Base-by-base conservation (phyloP, 2,329 filamentous ascomycete species). In the Grosmannia serpens region DNA sequence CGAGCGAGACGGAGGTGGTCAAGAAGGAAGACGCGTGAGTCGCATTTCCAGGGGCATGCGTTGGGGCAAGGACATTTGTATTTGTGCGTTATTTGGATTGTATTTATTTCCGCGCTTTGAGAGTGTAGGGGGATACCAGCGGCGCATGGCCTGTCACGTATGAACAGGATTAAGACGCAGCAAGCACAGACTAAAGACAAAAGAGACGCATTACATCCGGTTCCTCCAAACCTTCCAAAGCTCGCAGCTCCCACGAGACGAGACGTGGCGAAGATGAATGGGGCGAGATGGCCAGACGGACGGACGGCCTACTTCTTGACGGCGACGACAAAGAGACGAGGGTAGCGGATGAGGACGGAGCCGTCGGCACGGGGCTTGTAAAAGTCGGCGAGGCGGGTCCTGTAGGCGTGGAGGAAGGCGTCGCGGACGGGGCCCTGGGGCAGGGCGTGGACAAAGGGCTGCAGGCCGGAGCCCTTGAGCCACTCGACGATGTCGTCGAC, bases 381-480 rank as follows among this genome's bases (percentile, higher is more conserved):
- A 7, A 64, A 67, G 59, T 68, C 63, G 60, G 68, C 68, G n/a
- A 84, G 53, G 4, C 69, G 67, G 31, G 61, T 65, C 64, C 78
- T 61, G 66, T 84, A 85, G 47, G 70, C 71, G 0, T 65, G 57
- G 56, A 82, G 60, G 62, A 77, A 84, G 1, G 53, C 71, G 11
- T 71, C 66, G 60, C 69, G 73, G 35, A 77, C 71, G 2, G 69
- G 67, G 4, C 65, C 64, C 1, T 68, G 66, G 0, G 46, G 63
- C 44, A 84, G 69, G 4, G 72, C 69, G 52, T 82, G 73, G 57
- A 84, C 56, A 63, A 74, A 85, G 0, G 82, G 82, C 62, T 74
- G 71, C 62, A 85, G 65, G 0, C 80, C 82, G 0, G 79, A 82
- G 0, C 79, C 77, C 62, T 76, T 78, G 3, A 84, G 77, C 82